phyloP scores from a whole-genome alignment of 148 eudicot genomes.

The Rhododendron griersonianum region DNA sequence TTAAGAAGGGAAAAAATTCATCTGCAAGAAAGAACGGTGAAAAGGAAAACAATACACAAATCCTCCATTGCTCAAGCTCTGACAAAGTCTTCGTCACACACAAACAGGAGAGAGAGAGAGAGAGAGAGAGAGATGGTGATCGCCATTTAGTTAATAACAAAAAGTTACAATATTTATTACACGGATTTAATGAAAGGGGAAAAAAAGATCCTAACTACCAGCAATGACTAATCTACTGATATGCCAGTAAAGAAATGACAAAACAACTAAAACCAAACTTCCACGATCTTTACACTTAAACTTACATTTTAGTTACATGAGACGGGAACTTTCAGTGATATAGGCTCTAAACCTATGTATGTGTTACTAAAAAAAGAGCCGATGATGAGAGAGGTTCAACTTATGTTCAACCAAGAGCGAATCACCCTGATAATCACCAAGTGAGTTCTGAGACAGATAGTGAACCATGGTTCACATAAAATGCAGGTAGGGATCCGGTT shows the following conservation, averaged over 20 bases:
- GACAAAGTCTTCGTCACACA: neutral
- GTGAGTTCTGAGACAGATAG: conserved; percentile 24
- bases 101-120: neutral
- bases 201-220: neutral
- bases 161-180: neutral
- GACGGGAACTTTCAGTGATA: conserved; percentile 8
- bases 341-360: conserved; percentile 5
- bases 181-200: neutral
- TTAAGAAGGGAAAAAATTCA: no score
- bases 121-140: neutral
- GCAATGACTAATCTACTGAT: neutral
- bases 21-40: no score
- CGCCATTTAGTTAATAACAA: neutral
- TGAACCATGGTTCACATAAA: conserved; percentile 72
- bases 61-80: neutral
- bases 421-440: conserved; percentile 2
- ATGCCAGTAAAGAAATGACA: neutral
- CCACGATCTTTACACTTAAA: conserved; percentile 17
- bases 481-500: conserved; percentile 19
- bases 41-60: neutral
- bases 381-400: conserved; percentile 57
- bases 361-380: conserved; percentile 15
- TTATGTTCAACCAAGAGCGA: conserved; percentile 70
- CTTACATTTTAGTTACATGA: conserved; percentile 24
- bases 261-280: neutral